Evolutionary conservation across 257 asterid genomes (phyloP), one percentile per base, ranked within the genome.

Genomic region (Paulownia fortunei): DNA sequence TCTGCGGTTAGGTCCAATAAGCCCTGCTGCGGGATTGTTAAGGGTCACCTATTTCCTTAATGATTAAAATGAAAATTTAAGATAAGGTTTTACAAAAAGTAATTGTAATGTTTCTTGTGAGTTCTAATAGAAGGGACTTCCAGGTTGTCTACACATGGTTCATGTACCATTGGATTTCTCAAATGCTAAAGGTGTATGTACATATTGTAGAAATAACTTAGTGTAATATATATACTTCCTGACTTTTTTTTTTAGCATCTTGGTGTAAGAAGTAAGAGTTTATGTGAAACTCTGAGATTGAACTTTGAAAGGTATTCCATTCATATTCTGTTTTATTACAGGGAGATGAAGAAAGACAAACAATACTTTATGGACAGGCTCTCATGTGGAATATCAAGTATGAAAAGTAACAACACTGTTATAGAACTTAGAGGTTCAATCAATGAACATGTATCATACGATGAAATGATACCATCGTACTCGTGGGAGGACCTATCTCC

Each of bases 291-390:
- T 69, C 2, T 24, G 34, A 11, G 5, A 16, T 44, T 49, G 62
- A 46, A 27, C n/a, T 30, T 49, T 49, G 46, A 47, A 49, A 9
- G 44, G 16, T 52, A 15, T 10, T 54, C 6, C 0, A 8, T 51
- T 1, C 41, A 54, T 6, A 6, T 12, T 60, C 12, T 37, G 9
- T 13, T 42, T 42, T 41, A 19, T 46, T 72, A 46, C 83, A 91
- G 96, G 89, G 91, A 82, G 85, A 87, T 90, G 93, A 92, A 92
- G 86, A 92, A 88, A 66, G 92, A 92, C 42, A 87, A 85, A 76
- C 86, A 70, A 71, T 89, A 85, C 84, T 90, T 87, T 15, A 16
- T 87, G 84, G 92, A 90, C 52, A 85, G 85, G 81, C 81, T 92
- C 11, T 70, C 88, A 0, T 92, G 97, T 74, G 87, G 91, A 34